phyloP scores from a whole-genome alignment of 1,139 yeast genomes.

The Taiozyma sp. region DNA sequence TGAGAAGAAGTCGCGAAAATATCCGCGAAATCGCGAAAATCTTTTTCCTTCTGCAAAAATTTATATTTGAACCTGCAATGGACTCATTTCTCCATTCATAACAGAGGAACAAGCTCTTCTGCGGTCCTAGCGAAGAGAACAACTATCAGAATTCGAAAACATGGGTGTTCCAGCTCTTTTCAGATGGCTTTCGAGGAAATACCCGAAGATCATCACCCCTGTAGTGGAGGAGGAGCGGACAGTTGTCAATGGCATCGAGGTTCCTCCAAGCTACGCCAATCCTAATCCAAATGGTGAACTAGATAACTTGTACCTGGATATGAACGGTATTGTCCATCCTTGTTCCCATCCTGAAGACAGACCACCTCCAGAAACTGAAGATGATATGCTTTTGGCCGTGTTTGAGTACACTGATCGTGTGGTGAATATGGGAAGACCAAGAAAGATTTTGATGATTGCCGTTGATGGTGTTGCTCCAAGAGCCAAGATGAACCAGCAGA shows the following conservation, averaged over 20 bases:
- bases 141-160: too few relatives aligned
- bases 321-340: constrained; percentile 98
- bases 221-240: constrained; percentile 72
- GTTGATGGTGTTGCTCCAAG: constrained; percentile 99
- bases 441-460: constrained; percentile 89
- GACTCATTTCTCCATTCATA: too few relatives aligned
- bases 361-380: constrained; percentile 92
- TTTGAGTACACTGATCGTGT: constrained; percentile 89
- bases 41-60: too few relatives aligned
- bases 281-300: constrained; percentile 96
- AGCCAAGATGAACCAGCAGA: constrained; percentile 98
- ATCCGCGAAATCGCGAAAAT: too few relatives aligned
- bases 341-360: constrained; percentile 95
- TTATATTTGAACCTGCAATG: too few relatives aligned
- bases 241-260: constrained; percentile 49
- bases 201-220: constrained; percentile 91
- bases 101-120: too few relatives aligned
- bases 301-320: constrained; percentile 86
- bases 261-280: constrained; percentile 64
- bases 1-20: too few relatives aligned
- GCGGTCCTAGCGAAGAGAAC: too few relatives aligned
- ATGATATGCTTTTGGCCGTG: constrained; percentile 89
- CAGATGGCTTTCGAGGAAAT: constrained; percentile 91
- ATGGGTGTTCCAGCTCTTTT: constrained; percentile 96
- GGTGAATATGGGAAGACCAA: constrained; percentile 88